phyloP scores from a whole-genome alignment of 2,329 filamentous ascomycete genomes.

The Chaetomiaceae sp. region DNA sequence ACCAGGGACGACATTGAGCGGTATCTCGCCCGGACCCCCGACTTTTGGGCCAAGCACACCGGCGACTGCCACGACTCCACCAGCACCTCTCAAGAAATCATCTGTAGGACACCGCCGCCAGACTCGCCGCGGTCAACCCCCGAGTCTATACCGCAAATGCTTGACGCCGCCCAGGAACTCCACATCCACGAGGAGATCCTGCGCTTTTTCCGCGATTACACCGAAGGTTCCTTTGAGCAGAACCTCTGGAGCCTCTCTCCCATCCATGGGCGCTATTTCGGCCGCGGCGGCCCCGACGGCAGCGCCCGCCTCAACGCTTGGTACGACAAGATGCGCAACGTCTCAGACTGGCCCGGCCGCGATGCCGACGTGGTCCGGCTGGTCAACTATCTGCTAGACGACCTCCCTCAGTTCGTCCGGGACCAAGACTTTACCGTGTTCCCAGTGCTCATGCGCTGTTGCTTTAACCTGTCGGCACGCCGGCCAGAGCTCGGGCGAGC shows the following conservation, averaged over 20 bases:
- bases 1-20: slow-evolving; percentile 25
- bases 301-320: slow-evolving; percentile 21
- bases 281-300: slow-evolving; percentile 14
- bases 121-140: slow-evolving; percentile 1
- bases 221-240: slow-evolving; percentile 21
- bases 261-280: slow-evolving; percentile 10
- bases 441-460: slow-evolving; percentile 13
- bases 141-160: slow-evolving; percentile 5
- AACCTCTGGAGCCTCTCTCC: slow-evolving; percentile 20
- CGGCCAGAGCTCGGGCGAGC: slow-evolving; percentile 2
- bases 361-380: slow-evolving; percentile 21
- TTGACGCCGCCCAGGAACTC: slow-evolving; percentile 12
- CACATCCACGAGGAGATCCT: slow-evolving; percentile 23
- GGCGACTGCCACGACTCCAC: slow-evolving; percentile 15
- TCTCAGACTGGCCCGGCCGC: slow-evolving; percentile 16
- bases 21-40: slow-evolving; percentile 28
- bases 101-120: slow-evolving; percentile 26
- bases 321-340: slow-evolving; percentile 22
- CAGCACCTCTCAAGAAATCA: slow-evolving; percentile 20
- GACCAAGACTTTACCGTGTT: slow-evolving; percentile 26
- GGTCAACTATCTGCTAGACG: slow-evolving; percentile 24
- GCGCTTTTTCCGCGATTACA: slow-evolving; percentile 24
- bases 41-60: slow-evolving; percentile 19
- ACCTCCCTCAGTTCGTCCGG: slow-evolving; percentile 22
- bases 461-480: slow-evolving; percentile 19